A percentile compares a stretch with the other conserved stretches of the same genome.
Conservation (phyloP, 2,329 filamentous ascomycete species). For the Curvularia sp. region DNA sequence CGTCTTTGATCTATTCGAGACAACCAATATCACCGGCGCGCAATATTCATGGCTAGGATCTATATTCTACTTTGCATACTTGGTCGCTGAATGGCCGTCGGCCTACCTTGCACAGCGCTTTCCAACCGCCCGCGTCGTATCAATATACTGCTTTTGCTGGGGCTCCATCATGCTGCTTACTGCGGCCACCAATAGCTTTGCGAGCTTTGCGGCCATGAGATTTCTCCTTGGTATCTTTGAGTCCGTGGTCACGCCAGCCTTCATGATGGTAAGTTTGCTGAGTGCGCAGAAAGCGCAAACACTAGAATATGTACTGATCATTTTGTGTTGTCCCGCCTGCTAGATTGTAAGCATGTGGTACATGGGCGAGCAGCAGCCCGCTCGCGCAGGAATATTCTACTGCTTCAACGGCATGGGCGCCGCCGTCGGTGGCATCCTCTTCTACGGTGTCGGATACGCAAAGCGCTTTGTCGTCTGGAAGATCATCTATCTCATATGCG, state of each 20-base stretch:
- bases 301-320: neutral
- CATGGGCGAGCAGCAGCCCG: constrained; percentile 25
- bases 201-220: constrained; percentile 26
- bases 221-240: constrained; percentile 36
- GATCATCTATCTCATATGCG: constrained; percentile 56
- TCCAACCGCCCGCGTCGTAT: constrained; percentile 44
- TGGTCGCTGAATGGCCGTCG: constrained; percentile 31
- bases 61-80: constrained; percentile 62
- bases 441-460: constrained; percentile 54
- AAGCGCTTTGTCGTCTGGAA: constrained; percentile 55
- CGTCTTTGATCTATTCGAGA: constrained; percentile 63
- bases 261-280: constrained; percentile 27
- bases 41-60: constrained; percentile 64
- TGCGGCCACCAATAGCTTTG: constrained; percentile 32
- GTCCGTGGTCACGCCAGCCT: constrained; percentile 28
- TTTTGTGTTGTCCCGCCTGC: neutral
- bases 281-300: constrained; percentile 21
- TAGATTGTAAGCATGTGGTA: constrained; percentile 21
- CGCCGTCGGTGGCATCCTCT: constrained; percentile 43
- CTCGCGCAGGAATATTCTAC: constrained; percentile 35
- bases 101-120: constrained; percentile 42
- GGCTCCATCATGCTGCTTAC: constrained; percentile 29
- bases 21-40: constrained; percentile 56
- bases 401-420: constrained; percentile 32
- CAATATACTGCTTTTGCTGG: constrained; percentile 30